A percentile compares a stretch with the other conserved stretches of the same genome.
phyloP scores from a whole-genome alignment of 1,139 yeast genomes.

The Yamadazyma diospyri region DNA sequence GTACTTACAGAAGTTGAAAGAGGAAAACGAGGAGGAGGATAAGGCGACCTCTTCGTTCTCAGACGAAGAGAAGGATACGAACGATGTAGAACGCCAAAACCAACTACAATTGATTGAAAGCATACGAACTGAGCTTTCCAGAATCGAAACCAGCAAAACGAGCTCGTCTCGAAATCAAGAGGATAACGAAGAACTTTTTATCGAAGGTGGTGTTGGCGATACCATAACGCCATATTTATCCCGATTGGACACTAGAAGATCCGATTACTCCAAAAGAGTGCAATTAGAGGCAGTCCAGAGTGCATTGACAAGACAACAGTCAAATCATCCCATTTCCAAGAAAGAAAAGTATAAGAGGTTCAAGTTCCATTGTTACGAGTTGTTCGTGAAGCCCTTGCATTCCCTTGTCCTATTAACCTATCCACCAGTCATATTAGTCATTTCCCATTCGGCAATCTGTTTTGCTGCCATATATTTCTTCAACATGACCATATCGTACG shows the following conservation, averaged over 20 bases:
- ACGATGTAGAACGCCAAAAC: conserved; percentile 1
- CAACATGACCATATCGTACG: conserved; percentile 68
- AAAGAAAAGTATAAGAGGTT: conserved; percentile 11
- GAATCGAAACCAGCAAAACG: too few relatives aligned
- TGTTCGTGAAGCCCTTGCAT: conserved; percentile 46
- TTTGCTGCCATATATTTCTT: conserved; percentile 70
- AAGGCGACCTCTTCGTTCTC: conserved; percentile 15
- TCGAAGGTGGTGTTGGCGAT: conserved; percentile 26
- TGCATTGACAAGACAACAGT: conserved; percentile 19
- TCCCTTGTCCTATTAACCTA: conserved; percentile 52
- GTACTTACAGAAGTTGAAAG: conserved; percentile 22
- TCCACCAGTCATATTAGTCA: conserved; percentile 71
- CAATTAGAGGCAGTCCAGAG: conserved; percentile 23
- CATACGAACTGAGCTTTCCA: conserved; percentile 8
- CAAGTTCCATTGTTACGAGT: conserved; percentile 32
- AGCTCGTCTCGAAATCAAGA: conserved; percentile 20
- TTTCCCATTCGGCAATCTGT: conserved; percentile 61
- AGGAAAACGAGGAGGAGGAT: conserved; percentile 6
- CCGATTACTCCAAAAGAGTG: conserved; percentile 29
- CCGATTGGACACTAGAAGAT: conserved; percentile 32
- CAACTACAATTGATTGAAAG: conserved; percentile 7
- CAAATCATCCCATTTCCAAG: not conserved
- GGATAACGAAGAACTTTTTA: too few relatives aligned
- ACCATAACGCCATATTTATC: conserved; percentile 37
- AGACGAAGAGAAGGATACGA: conserved; percentile 14